A percentile compares a stretch with the other conserved stretches of the same genome.
Conservation (phyloP, 768 basidiomycete genomes). For the Hemileccinum rubropunctum region DNA sequence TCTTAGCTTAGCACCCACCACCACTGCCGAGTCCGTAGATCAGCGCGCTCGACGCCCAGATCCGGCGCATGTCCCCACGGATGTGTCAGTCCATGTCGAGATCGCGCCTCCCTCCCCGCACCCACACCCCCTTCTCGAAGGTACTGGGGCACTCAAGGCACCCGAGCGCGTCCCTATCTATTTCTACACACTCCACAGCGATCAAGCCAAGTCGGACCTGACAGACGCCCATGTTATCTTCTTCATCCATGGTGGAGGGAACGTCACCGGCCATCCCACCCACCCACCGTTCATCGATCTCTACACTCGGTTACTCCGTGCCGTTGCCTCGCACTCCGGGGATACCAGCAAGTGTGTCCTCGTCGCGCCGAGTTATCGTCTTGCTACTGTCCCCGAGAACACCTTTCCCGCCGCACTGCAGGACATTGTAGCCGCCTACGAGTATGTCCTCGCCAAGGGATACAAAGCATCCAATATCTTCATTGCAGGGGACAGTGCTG, state of each 20-base stretch:
- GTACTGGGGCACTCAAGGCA: background rate
- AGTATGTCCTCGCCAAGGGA: slow-evolving; percentile 21
- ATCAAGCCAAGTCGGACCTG: background rate
- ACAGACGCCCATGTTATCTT: background rate
- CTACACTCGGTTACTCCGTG: background rate
- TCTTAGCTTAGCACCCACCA: no score
- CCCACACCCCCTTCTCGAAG: background rate
- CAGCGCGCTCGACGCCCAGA: background rate
- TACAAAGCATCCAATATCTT: slow-evolving; percentile 14
- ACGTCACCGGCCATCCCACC: slow-evolving; percentile 4
- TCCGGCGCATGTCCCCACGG: background rate
- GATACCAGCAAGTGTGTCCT: background rate
- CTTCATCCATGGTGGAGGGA: slow-evolving; percentile 7
- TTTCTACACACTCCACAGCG: background rate
- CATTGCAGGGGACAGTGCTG: slow-evolving; percentile 25
- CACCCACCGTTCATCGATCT: background rate
- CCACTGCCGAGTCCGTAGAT: background rate
- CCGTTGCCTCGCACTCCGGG: background rate
- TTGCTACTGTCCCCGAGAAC: slow-evolving; percentile 7
- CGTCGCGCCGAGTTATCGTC: slow-evolving; percentile 7
- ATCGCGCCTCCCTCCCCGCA: background rate
- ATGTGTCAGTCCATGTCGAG: background rate
- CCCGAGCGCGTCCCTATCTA: slow-evolving; percentile 2
- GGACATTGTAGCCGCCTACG: slow-evolving; percentile 17
- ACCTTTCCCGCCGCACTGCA: slow-evolving; percentile 7